Conservation (phyloP, 2,329 filamentous ascomycete genomes). For the Paramyrothecium roridum region DNA sequence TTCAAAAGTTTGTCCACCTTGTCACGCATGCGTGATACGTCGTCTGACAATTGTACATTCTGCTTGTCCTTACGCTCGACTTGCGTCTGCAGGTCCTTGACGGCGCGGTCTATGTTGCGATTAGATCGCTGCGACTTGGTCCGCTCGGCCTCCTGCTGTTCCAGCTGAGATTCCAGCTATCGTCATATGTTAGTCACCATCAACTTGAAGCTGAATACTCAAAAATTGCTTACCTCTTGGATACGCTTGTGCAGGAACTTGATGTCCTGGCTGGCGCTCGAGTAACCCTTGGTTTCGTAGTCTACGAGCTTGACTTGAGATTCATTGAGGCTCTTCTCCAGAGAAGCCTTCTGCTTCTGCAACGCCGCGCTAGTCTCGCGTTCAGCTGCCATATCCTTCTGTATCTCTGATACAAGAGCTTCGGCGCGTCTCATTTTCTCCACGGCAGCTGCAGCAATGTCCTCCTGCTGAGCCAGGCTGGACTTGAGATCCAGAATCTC, state of each 20-base stretch:
- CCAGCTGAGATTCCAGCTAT: slow-evolving; percentile 84
- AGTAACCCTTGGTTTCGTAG: slow-evolving; percentile 95
- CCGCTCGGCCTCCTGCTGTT: slow-evolving; percentile 75
- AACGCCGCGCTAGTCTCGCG: slow-evolving; percentile 77
- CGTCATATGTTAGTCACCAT: slow-evolving; percentile 12
- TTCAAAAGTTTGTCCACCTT: slow-evolving; percentile 85
- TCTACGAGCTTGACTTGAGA: slow-evolving; percentile 87
- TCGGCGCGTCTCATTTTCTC: slow-evolving; percentile 97
- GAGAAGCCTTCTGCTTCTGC: slow-evolving; percentile 81
- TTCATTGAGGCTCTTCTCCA: slow-evolving; percentile 91
- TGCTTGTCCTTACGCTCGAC: slow-evolving; percentile 92
- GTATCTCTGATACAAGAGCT: slow-evolving; percentile 79
- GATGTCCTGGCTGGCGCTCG: slow-evolving; percentile 89
- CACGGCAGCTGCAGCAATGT: slow-evolving; percentile 85
- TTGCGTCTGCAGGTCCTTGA: slow-evolving; percentile 89
- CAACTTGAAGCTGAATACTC: neutral
- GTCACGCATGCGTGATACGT: slow-evolving; percentile 81
- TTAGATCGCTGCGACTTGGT: slow-evolving; percentile 81
- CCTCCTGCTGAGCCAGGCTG: slow-evolving; percentile 85
- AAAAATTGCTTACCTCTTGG: slow-evolving; percentile 72
- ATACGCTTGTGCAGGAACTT: slow-evolving; percentile 92
- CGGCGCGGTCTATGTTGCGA: slow-evolving; percentile 88
- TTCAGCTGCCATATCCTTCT: slow-evolving; percentile 87
- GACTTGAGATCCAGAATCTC: slow-evolving; percentile 89
- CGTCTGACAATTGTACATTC: slow-evolving; percentile 75